Evolutionary conservation across 208 protist species (phyloP).

Genomic region (Acanthamoeba healyi): DNA sequence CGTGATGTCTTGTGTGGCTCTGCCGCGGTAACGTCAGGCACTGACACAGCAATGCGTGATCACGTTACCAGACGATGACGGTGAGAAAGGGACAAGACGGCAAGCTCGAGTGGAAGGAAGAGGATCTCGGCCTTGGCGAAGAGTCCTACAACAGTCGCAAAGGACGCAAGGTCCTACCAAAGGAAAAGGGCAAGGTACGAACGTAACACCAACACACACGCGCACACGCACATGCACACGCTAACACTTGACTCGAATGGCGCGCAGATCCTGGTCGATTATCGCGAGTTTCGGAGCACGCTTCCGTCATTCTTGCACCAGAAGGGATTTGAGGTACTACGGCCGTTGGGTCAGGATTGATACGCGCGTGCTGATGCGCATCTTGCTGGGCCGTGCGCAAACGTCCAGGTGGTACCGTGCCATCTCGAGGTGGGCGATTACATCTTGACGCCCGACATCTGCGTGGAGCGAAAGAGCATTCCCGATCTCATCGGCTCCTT

Average conservation of each 20-base stretch:
- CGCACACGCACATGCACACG: no score
- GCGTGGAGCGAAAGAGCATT: conserved; percentile 93
- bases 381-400: neutral
- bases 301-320: conserved; percentile 91
- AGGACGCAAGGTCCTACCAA: neutral
- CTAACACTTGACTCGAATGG: no score
- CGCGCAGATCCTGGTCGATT: conserved; percentile 90
- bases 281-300: conserved; percentile 93
- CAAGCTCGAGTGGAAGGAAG: conserved; percentile 7
- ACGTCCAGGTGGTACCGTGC: conserved; percentile 25
- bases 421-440: conserved; percentile 93
- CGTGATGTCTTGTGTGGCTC: neutral
- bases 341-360: no score
- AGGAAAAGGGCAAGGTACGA: conserved; percentile 33
- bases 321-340: conserved; percentile 82
- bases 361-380: no score
- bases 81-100: conserved; percentile 73
- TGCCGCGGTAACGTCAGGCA: neutral
- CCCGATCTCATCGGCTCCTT: conserved; percentile 92
- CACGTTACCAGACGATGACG: conserved; percentile 27
- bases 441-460: conserved; percentile 90
- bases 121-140: neutral
- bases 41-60: neutral
- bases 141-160: conserved; percentile 2
- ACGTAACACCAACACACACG: neutral